Evolutionary conservation across 495 filamentous ascomycete genomes (phyloP), one percentile per base, ranked within the genome.

Genomic region (Talaromyces adpressus): DNA sequence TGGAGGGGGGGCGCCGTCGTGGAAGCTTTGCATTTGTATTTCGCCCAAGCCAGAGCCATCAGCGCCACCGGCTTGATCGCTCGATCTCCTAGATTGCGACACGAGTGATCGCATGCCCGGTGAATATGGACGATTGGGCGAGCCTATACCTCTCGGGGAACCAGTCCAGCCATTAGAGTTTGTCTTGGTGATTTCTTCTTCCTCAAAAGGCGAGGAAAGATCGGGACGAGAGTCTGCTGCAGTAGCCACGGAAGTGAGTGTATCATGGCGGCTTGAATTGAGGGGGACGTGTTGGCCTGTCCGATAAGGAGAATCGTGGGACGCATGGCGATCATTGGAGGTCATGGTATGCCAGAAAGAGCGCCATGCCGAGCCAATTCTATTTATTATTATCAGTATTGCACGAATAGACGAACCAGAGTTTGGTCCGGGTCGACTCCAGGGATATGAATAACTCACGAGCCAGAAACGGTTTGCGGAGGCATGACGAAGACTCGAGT

Each of bases 341-440:
- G 92, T 96, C 91, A 97, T 94, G 60, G 91, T 89, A 82, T 98
- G 93, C 93, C 93, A 97, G 77, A 97, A 91, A 66, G 89, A 90
- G 67, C 85, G 84, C 76, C 90, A 86, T 75, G 84, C 78, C 59
- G 79, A 79, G 62, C 82, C 81, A 65, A 93, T 70, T 64, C 88
- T 89, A 63, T 36, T 62, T 23, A 51, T 34, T 18, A 12, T 30
- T 9, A 52, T 45, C n/a, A 6, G 11, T n/a, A n/a, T 16, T 9
- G 51, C 7, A 8, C 11, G 11, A 36, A 36, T 18, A n/a, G 14
- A 22, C 14, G 47, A 63, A 59, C 56, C 6, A 58, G 14, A 23
- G 18, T 56, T 54, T 54, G 23, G 3, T 22, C 4, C 18, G 51
- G 25, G 22, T 29, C 45, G 45, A 29, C 5, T 29, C 20, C 23